phyloP scores from a whole-genome alignment of 176 grass and related monocot genomes.

The Raddia guianensis region DNA sequence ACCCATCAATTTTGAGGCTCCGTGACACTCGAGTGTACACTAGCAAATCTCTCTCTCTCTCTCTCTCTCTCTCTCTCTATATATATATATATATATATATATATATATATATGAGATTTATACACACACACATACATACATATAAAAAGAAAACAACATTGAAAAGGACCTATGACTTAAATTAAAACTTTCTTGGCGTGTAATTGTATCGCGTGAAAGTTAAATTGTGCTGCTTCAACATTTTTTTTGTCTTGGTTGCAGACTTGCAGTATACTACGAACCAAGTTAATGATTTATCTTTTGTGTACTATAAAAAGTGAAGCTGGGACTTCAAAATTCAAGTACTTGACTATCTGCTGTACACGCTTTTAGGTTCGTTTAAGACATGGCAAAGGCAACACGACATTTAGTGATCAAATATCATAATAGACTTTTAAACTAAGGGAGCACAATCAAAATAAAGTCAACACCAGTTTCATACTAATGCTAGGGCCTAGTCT shows the following conservation, averaged over 20 bases:
- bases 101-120: too few species aligned
- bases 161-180: background rate
- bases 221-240: background rate
- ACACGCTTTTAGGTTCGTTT: background rate
- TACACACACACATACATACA: too few species aligned
- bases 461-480: background rate
- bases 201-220: background rate
- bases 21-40: too few species aligned
- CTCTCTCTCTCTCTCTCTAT: too few species aligned
- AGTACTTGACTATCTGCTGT: background rate
- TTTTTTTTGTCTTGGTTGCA: background rate
- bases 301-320: background rate
- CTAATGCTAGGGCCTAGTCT: background rate
- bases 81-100: too few species aligned
- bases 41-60: too few species aligned
- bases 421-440: background rate
- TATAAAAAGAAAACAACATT: background rate
- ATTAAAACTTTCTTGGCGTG: too few species aligned
- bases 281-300: background rate
- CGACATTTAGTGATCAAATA: background rate
- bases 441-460: background rate
- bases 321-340: background rate
- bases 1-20: too few species aligned
- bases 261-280: background rate
- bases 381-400: background rate